Conservation (phyloP, 805 yeast species). For the Metschnikowia matae region DNA sequence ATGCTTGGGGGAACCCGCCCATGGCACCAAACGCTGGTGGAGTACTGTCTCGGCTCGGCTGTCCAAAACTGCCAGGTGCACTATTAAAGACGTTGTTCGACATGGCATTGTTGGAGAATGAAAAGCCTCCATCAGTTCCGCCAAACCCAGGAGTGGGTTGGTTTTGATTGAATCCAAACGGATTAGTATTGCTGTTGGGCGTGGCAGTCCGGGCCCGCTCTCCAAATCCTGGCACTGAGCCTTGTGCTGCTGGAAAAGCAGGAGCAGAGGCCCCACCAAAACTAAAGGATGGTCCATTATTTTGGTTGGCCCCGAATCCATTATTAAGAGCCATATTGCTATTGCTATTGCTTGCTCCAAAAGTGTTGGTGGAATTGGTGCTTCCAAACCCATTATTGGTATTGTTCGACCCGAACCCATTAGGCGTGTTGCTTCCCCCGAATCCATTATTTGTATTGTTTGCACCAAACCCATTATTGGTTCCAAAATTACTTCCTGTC, state of each 20-base stretch:
- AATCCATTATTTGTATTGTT: not conserved
- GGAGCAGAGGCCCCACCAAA: conserved; percentile 8
- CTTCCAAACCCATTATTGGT: too few species aligned
- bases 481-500: conserved; percentile 6
- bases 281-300: not conserved
- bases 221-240: not conserved
- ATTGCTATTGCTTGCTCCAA: conserved; percentile 1
- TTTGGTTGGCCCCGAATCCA: not conserved
- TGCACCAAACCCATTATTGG: conserved; percentile 1
- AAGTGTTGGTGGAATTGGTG: not conserved
- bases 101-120: conserved; percentile 11
- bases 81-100: conserved; percentile 11
- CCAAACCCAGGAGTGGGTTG: not conserved
- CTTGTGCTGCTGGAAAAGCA: not conserved
- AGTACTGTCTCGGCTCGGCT: conserved; percentile 15
- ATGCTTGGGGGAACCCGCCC: conserved; percentile 1
- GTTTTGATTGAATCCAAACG: conserved; percentile 6
- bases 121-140: conserved; percentile 9
- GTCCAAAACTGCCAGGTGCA: conserved; percentile 17
- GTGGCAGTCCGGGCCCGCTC: conserved; percentile 4
- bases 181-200: not conserved
- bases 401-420: too few species aligned
- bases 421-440: not conserved
- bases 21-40: conserved; percentile 17
- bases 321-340: not conserved